Evolutionary conservation across 2,329 filamentous ascomycete species (phyloP).

Genomic region (Monilinia vaccinii-corymbosi): DNA sequence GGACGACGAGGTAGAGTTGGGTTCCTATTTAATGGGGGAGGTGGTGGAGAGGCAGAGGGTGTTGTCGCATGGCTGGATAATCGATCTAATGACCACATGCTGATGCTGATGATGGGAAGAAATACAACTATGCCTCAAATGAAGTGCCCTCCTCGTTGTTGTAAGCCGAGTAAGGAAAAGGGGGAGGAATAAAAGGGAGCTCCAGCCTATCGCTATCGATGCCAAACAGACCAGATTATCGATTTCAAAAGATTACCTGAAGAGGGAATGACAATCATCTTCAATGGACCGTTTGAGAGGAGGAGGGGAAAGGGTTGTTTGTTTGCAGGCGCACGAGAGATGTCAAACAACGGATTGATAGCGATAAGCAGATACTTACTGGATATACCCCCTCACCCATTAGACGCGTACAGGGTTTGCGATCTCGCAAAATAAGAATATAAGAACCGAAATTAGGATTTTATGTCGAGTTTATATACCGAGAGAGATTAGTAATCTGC

Average conservation of each 20-base stretch:
- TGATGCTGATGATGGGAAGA: constrained; percentile 1
- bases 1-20: constrained; percentile 60
- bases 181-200: not conserved
- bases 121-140: not conserved
- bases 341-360: too few species aligned
- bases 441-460: too few species aligned
- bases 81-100: constrained; percentile 79
- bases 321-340: too few species aligned
- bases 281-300: not conserved
- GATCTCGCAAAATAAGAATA: too few species aligned
- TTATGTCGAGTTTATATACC: too few species aligned
- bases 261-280: not conserved
- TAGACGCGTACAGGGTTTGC: too few species aligned
- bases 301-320: too few species aligned
- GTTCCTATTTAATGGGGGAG: constrained; percentile 52
- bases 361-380: too few species aligned
- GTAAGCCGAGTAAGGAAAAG: not conserved
- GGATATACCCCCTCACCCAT: too few species aligned
- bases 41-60: constrained; percentile 44
- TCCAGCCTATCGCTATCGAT: constrained; percentile 5
- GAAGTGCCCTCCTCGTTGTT: not conserved
- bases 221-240: constrained; percentile 8
- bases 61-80: constrained; percentile 63
- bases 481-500: too few species aligned
- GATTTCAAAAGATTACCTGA: not conserved